These are phyloP conservation scores for Acer saccharum DNA, from an alignment of 345 rosid genomes.

Conservation along the genomic window DNA sequence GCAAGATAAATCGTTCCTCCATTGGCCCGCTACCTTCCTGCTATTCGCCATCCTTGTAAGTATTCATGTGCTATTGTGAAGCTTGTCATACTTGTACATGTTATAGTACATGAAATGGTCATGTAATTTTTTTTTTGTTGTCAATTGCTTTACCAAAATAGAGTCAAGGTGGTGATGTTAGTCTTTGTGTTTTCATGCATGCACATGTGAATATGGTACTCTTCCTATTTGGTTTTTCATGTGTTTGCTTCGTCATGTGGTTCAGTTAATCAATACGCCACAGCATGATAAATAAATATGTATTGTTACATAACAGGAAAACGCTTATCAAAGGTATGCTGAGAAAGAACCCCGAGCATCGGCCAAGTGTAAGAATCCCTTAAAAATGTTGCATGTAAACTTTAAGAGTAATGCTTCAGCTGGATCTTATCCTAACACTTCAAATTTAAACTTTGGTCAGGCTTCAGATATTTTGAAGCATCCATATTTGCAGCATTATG, in stretches of 20 bases:
- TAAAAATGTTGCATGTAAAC: slow-evolving; percentile 16
- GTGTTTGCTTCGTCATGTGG: slow-evolving; percentile 1
- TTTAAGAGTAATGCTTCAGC: slow-evolving; percentile 18
- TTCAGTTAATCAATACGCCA: neutral
- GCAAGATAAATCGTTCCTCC: slow-evolving; percentile 98
- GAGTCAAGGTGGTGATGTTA: neutral
- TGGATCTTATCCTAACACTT: slow-evolving; percentile 24
- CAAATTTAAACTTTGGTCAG: slow-evolving; percentile 39
- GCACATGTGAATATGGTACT: neutral
- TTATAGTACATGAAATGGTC: neutral
- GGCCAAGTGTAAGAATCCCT: slow-evolving; percentile 77
- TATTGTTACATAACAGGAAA: slow-evolving; percentile 54
- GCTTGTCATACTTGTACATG: slow-evolving; percentile 9
- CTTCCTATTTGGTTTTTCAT: neutral
- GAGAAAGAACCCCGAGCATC: slow-evolving; percentile 95
- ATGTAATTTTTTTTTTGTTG: neutral
- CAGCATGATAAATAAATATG: slow-evolving; percentile 17
- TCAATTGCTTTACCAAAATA: neutral
- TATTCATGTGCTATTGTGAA: slow-evolving; percentile 15
- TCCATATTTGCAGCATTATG: slow-evolving; percentile 89
- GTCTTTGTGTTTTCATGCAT: neutral
- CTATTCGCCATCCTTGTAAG: slow-evolving; percentile 95
- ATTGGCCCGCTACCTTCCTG: slow-evolving; percentile 94
- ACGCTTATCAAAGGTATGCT: slow-evolving; percentile 90
- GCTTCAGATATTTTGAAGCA: slow-evolving; percentile 97